These are phyloP conservation scores for Fusarium penzigii DNA, from an alignment of 2,329 filamentous ascomycete genomes.

Conservation along the genomic window DNA sequence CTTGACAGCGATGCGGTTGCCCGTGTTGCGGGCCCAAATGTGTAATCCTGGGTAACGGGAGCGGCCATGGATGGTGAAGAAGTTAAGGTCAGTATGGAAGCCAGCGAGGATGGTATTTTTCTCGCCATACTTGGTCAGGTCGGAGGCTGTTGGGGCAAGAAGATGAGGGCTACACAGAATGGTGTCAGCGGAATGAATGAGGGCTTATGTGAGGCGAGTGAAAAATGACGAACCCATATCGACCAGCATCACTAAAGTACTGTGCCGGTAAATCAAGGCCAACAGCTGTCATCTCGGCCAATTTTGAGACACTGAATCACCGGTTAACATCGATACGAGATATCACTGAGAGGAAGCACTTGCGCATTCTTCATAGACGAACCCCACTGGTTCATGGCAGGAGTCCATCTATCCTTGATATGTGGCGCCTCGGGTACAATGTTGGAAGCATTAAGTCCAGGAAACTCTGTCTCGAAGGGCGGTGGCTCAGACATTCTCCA, in stretches of 20 bases:
- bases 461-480: slow-evolving; percentile 57
- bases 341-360: slow-evolving; percentile 27
- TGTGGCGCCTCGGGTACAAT: slow-evolving; percentile 51
- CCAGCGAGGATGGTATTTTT: slow-evolving; percentile 62
- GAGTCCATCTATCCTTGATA: slow-evolving; percentile 53
- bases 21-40: slow-evolving; percentile 65
- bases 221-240: slow-evolving; percentile 48
- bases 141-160: slow-evolving; percentile 61
- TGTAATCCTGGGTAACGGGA: slow-evolving; percentile 62
- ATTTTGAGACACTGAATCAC: slow-evolving; percentile 47
- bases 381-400: slow-evolving; percentile 59
- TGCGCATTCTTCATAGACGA: slow-evolving; percentile 61
- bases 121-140: slow-evolving; percentile 53
- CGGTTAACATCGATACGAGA: not conserved
- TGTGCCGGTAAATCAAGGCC: slow-evolving; percentile 54
- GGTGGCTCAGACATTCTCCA: slow-evolving; percentile 59
- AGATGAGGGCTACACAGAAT: slow-evolving; percentile 52
- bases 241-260: slow-evolving; percentile 56
- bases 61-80: slow-evolving; percentile 64
- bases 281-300: slow-evolving; percentile 60
- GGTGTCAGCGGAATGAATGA: not conserved
- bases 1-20: slow-evolving; percentile 57
- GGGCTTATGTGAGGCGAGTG: not conserved
- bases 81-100: slow-evolving; percentile 66
- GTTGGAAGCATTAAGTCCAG: slow-evolving; percentile 56